Percentiles rank a stretch among this genome's conserved stretches.
phyloP scores from a whole-genome alignment of 257 asterid species.

The Salvia hispanica region DNA sequence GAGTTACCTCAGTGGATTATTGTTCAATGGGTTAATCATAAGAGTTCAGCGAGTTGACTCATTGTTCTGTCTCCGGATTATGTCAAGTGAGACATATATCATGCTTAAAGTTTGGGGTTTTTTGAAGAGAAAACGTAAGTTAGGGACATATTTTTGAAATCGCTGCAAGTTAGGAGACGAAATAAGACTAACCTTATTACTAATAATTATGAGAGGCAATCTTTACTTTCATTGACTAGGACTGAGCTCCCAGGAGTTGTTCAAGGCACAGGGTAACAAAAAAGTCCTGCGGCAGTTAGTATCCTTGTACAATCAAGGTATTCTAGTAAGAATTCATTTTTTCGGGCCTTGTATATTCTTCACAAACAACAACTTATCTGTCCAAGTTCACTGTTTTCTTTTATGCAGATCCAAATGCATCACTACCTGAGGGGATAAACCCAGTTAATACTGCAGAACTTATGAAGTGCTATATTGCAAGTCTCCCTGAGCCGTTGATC shows the following conservation, averaged over 20 bases:
- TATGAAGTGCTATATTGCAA: constrained; percentile 80
- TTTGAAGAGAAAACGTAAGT: too few species aligned
- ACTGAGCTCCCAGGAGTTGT: constrained; percentile 66
- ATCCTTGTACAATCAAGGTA: constrained; percentile 83
- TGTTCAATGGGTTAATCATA: too few species aligned
- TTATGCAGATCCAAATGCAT: constrained; percentile 63
- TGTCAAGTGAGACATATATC: too few species aligned
- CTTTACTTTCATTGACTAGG: constrained; percentile 46
- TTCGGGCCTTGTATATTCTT: constrained; percentile 15
- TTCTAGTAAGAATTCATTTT: constrained; percentile 10
- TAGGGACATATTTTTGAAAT: too few species aligned
- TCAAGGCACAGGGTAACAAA: constrained; percentile 82
- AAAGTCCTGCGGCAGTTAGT: constrained; percentile 70
- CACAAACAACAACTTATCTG: constrained; percentile 14
- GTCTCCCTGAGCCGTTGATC: constrained; percentile 87
- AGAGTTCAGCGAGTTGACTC: too few species aligned
- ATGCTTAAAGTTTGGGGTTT: too few species aligned
- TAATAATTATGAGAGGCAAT: constrained; percentile 5
- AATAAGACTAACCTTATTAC: too few species aligned
- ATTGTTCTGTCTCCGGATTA: too few species aligned
- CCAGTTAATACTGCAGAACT: constrained; percentile 81
- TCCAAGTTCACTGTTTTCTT: constrained; percentile 13
- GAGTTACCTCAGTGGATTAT: too few species aligned
- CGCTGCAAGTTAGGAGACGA: too few species aligned
- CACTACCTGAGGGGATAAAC: constrained; percentile 67